Conservation (phyloP, 129 eudicot genomes). For the Saposhnikovia divaricata region DNA sequence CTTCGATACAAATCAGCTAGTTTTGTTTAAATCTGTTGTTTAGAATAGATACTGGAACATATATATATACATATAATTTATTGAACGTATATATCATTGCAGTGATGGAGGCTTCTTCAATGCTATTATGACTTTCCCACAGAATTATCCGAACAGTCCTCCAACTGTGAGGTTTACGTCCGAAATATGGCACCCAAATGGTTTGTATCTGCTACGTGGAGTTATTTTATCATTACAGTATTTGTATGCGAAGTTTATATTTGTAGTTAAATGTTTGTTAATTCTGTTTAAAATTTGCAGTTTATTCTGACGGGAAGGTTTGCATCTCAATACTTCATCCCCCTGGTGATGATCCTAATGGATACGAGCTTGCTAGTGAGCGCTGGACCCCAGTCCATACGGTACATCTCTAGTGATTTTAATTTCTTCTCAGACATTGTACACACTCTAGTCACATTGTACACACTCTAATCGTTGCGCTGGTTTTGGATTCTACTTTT, state of each 20-base stretch:
- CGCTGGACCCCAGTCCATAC: conserved; percentile 99
- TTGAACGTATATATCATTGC: conserved; percentile 16
- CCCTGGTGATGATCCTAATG: conserved; percentile 98
- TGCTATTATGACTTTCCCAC: conserved; percentile 90
- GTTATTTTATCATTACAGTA: neutral
- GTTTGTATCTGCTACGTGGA: conserved; percentile 32
- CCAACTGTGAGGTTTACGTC: conserved; percentile 90
- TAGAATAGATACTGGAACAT: neutral
- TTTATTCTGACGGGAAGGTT: conserved; percentile 92
- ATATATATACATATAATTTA: neutral
- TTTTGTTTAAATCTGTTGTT: neutral
- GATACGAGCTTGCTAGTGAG: conserved; percentile 96
- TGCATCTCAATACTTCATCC: conserved; percentile 98
- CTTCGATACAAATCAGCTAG: neutral
- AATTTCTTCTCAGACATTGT: neutral
- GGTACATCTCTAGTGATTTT: conserved; percentile 33
- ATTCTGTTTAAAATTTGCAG: conserved; percentile 29
- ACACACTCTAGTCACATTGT: neutral
- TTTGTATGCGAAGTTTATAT: neutral
- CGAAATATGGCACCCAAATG: conserved; percentile 97
- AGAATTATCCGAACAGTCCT: conserved; percentile 87
- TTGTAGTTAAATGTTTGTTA: neutral
- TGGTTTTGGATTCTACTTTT: neutral
- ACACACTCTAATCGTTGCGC: neutral
- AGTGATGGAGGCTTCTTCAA: conserved; percentile 98